Conservation (phyloP, 352 stramenopile species). For the Phytopythium delawarense region DNA sequence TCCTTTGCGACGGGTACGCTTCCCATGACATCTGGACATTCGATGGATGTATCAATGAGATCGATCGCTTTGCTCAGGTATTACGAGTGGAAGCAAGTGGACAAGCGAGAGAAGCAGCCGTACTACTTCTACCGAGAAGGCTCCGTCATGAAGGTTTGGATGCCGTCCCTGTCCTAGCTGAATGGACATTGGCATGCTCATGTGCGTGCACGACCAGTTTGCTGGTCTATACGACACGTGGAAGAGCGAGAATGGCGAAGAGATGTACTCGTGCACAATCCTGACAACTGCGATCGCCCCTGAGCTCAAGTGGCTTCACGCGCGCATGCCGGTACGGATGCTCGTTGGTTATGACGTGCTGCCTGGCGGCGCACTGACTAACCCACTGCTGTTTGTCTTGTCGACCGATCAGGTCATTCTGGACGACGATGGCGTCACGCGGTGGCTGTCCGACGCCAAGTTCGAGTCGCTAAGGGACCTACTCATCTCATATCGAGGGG, state of each 20-base stretch:
- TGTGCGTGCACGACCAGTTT: conserved; percentile 34
- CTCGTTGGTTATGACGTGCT: not conserved
- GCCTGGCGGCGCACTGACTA: not conserved
- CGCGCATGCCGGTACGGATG: conserved; percentile 66
- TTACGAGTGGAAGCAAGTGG: conserved; percentile 89
- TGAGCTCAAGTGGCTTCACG: conserved; percentile 81
- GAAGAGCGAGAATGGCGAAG: conserved; percentile 55
- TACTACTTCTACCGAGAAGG: conserved; percentile 79
- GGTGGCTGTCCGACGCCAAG: conserved; percentile 63
- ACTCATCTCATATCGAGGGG: conserved; percentile 38
- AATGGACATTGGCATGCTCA: no score
- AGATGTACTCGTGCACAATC: conserved; percentile 84
- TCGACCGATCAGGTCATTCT: conserved; percentile 53
- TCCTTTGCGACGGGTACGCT: conserved; percentile 72
- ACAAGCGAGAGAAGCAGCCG: conserved; percentile 86
- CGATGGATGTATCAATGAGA: not conserved
- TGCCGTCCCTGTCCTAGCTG: not conserved
- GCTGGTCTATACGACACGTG: conserved; percentile 86
- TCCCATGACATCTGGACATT: not conserved
- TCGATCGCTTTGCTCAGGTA: conserved; percentile 33
- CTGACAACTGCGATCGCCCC: conserved; percentile 74
- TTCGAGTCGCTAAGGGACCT: conserved; percentile 55
- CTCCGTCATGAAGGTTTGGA: conserved; percentile 44
- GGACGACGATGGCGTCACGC: conserved; percentile 44
- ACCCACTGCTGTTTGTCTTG: not conserved